Conservation (phyloP, 148 eudicot species). For the Salicornia ramosissima region DNA sequence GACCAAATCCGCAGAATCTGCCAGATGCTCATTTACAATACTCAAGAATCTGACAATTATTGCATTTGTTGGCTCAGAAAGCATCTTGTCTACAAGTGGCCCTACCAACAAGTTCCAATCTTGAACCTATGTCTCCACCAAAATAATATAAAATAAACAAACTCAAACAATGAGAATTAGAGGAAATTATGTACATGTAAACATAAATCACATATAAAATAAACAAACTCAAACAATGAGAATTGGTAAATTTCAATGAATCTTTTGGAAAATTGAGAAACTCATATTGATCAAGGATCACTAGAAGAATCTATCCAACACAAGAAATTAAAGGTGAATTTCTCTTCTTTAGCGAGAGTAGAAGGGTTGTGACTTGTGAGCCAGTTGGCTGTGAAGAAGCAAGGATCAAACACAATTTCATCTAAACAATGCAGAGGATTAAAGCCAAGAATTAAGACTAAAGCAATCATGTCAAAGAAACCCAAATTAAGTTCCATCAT, state of each 20-base stretch:
- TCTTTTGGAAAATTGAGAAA: not conserved
- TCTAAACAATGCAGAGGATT: not conserved
- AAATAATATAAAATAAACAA: too few relatives aligned
- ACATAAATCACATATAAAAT: not conserved
- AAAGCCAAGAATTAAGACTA: not conserved
- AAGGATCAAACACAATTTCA: not conserved
- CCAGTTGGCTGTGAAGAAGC: too few relatives aligned
- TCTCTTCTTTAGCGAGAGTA: too few relatives aligned
- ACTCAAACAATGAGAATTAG: not conserved
- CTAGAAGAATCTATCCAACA: too few relatives aligned
- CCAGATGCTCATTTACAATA: slow-evolving; percentile 59
- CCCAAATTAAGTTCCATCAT: too few relatives aligned
- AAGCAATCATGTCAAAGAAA: not conserved
- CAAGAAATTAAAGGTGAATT: too few relatives aligned
- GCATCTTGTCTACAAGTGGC: slow-evolving; percentile 67
- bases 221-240: not conserved
- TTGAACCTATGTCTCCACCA: slow-evolving; percentile 42
- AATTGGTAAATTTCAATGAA: not conserved
- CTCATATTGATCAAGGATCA: not conserved
- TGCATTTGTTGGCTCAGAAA: slow-evolving; percentile 79
- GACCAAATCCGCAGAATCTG: slow-evolving; percentile 51
- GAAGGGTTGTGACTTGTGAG: too few relatives aligned
- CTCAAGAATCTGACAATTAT: slow-evolving; percentile 59
- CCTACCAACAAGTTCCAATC: slow-evolving; percentile 59
- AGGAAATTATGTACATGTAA: not conserved